Conservation (phyloP, 176 grass and related monocot species). For the Rhipidocladum racemiflorum region DNA sequence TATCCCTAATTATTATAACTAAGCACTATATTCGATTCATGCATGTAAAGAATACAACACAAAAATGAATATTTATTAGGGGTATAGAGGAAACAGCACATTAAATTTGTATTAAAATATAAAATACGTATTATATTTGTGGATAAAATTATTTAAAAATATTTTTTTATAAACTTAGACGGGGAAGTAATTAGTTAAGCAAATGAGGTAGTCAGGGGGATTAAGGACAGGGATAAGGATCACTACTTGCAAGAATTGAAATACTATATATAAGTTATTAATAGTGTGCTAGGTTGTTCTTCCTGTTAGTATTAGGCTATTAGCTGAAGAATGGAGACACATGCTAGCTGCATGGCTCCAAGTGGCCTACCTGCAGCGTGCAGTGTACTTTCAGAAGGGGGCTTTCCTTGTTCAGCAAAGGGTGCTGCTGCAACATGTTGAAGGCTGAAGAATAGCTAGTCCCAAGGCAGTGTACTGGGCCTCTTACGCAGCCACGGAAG, state of each 20-base stretch:
- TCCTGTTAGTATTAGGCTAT: background rate
- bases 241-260: background rate
- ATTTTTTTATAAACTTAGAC: no score
- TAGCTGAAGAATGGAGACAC: background rate
- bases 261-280: background rate
- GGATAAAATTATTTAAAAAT: no score
- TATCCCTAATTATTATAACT: no score
- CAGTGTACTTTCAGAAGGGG: slow-evolving; percentile 26
- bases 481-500: no score
- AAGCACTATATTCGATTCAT: no score
- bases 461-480: slow-evolving; percentile 1
- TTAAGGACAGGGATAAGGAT: background rate
- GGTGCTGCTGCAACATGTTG: background rate
- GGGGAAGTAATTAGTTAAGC: background rate
- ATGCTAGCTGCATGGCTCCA: background rate
- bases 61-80: no score
- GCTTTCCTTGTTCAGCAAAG: slow-evolving; percentile 15
- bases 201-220: background rate
- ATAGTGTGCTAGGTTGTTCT: background rate
- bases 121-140: no score
- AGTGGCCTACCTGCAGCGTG: slow-evolving; percentile 14
- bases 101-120: no score
- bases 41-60: no score
- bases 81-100: no score
- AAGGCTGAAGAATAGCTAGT: slow-evolving; percentile 4